Percentiles rank a stretch among this genome's conserved stretches.
These are phyloP conservation scores for Trichocladium antarcticum DNA, from an alignment of 495 filamentous ascomycete species.

Conservation along the genomic window DNA sequence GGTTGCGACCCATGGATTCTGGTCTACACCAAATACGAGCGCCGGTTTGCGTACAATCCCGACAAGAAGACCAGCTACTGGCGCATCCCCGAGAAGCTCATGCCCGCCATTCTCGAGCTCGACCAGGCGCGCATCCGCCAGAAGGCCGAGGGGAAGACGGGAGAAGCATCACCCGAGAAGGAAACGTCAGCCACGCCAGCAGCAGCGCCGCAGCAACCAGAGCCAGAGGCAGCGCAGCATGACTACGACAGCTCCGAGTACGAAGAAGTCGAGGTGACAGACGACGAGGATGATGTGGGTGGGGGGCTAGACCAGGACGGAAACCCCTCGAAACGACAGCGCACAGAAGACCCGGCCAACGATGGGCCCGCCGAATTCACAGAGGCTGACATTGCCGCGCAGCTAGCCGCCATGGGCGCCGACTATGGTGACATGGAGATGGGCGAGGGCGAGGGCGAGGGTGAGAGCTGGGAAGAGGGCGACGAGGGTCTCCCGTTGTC, in stretches of 20 bases:
- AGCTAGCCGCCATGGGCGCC: constrained; percentile 76
- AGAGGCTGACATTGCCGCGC: constrained; percentile 89
- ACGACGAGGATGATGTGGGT: constrained; percentile 44
- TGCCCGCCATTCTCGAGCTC: constrained; percentile 66
- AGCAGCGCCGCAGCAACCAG: neutral
- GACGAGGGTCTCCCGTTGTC: constrained; percentile 56
- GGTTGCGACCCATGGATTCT: constrained; percentile 82
- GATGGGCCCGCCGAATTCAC: constrained; percentile 70
- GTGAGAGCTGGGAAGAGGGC: constrained; percentile 50
- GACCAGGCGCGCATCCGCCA: constrained; percentile 46
- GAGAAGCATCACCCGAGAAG: neutral
- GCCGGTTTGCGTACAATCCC: constrained; percentile 79
- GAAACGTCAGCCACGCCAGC: neutral
- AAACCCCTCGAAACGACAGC: constrained; percentile 53
- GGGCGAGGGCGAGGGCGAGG: constrained; percentile 55
- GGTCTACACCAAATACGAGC: constrained; percentile 77
- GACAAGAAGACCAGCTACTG: constrained; percentile 81
- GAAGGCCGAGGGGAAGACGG: constrained; percentile 29
- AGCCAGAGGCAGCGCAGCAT: constrained; percentile 3
- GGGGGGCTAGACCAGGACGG: constrained; percentile 36
- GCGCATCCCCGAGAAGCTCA: constrained; percentile 76
- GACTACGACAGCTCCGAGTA: constrained; percentile 51
- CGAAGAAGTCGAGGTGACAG: constrained; percentile 81
- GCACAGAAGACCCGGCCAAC: constrained; percentile 44
- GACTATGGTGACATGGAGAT: constrained; percentile 57